A percentile compares a stretch with the other conserved stretches of the same genome.
Conservation (phyloP, 805 yeast genomes). For the Lachancea nothofagi region DNA sequence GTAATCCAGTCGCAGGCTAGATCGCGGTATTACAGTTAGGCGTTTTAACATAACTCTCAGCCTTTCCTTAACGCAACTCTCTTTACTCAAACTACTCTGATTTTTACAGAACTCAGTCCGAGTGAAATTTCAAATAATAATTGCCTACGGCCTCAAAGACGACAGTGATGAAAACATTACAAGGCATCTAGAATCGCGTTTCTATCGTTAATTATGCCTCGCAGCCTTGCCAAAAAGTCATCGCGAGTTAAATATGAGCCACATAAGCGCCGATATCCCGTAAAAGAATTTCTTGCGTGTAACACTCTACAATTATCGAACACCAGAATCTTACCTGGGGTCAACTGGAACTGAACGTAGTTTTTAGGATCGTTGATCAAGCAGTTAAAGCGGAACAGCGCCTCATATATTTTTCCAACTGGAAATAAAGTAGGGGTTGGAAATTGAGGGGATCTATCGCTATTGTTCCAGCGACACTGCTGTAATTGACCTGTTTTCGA, state of each 20-base stretch:
- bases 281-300: conserved; percentile 61
- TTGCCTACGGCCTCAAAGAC: background rate
- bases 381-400: conserved; percentile 51
- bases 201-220: conserved; percentile 24
- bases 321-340: conserved; percentile 60
- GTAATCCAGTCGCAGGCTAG: background rate
- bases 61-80: too few species aligned
- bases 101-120: background rate
- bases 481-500: conserved; percentile 45
- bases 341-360: conserved; percentile 49
- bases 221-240: conserved; percentile 49
- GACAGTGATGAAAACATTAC: background rate
- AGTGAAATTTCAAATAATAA: background rate
- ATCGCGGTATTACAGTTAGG: background rate
- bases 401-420: conserved; percentile 47
- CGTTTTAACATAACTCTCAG: background rate
- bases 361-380: conserved; percentile 46
- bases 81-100: background rate
- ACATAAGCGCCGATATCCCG: conserved; percentile 64
- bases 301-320: conserved; percentile 72
- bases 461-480: conserved; percentile 68
- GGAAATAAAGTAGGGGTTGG: conserved; percentile 15
- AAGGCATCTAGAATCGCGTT: background rate
- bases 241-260: conserved; percentile 68
- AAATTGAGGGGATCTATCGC: conserved; percentile 46